phyloP scores from a whole-genome alignment of 2,329 filamentous ascomycete genomes.

The Xylariaceae sp. region DNA sequence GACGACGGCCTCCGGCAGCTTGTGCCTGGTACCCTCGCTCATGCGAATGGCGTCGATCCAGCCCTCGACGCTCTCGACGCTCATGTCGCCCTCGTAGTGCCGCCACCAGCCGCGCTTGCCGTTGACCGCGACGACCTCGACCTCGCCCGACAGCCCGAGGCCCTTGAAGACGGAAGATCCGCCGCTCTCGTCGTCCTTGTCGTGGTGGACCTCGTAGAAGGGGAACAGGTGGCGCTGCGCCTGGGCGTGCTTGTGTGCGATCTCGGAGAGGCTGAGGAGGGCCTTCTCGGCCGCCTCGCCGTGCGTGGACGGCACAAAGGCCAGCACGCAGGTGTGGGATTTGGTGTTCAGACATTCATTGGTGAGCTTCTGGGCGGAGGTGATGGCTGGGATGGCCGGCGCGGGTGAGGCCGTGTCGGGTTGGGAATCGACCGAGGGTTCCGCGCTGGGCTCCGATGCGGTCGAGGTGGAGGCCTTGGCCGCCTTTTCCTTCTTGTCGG shows the following conservation, averaged over 20 bases:
- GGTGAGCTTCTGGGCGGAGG: conserved; percentile 55
- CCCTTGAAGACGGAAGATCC: conserved; percentile 45
- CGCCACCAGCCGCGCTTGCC: conserved; percentile 82
- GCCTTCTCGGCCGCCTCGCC: conserved; percentile 48
- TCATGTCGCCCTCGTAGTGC: conserved; percentile 57
- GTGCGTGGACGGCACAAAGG: conserved; percentile 52
- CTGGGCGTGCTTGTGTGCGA: conserved; percentile 67
- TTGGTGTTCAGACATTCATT: conserved; percentile 67
- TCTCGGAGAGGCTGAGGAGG: conserved; percentile 58
- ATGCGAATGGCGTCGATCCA: conserved; percentile 92
- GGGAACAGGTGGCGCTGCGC: conserved; percentile 68
- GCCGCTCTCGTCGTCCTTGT: conserved; percentile 48
- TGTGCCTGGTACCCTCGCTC: conserved; percentile 76
- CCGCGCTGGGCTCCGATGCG: conserved; percentile 35
- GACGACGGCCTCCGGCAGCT: conserved; percentile 57
- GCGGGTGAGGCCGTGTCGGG: conserved; percentile 43
- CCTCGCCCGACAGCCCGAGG: conserved; percentile 53
- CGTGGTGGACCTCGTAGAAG: conserved; percentile 65
- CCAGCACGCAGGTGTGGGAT: conserved; percentile 76
- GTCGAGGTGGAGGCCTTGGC: conserved; percentile 34
- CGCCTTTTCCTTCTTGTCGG: conserved; percentile 35
- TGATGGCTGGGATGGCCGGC: conserved; percentile 60
- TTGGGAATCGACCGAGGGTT: conserved; percentile 33
- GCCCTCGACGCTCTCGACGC: conserved; percentile 57
- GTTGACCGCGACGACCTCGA: conserved; percentile 77